phyloP scores from a whole-genome alignment of 345 rosid genomes.

The Erodium maritimum region DNA sequence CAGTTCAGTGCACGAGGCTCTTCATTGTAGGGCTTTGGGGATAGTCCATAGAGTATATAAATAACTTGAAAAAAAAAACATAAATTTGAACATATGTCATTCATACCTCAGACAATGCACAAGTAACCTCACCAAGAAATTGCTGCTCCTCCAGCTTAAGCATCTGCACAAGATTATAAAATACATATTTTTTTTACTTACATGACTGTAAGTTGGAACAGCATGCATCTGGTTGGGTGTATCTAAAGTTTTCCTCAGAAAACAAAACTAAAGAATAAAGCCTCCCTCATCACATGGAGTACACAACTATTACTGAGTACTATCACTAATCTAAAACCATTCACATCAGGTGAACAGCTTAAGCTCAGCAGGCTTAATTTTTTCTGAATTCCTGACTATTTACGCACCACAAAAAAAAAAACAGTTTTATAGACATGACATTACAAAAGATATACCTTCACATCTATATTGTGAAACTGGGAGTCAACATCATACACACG shows the following conservation, averaged over 20 bases:
- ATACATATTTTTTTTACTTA: constrained; percentile 1
- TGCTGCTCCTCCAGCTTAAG: constrained; percentile 69
- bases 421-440: constrained; percentile 1
- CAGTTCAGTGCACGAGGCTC: background rate
- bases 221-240: background rate
- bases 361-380: too few species aligned
- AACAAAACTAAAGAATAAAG: too few species aligned
- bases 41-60: background rate
- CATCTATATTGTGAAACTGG: constrained; percentile 55
- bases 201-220: background rate
- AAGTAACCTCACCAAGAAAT: constrained; percentile 57
- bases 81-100: constrained; percentile 3
- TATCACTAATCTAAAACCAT: background rate
- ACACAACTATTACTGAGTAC: background rate
- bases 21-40: background rate
- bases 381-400: too few species aligned
- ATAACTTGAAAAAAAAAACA: background rate
- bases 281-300: background rate
- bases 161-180: constrained; percentile 29
- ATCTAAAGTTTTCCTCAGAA: background rate
- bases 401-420: background rate
- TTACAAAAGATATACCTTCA: constrained; percentile 37
- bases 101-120: constrained; percentile 50
- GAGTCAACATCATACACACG: constrained; percentile 69
- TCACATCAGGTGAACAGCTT: background rate